Conservation (phyloP, 2,329 filamentous ascomycete genomes). For the Coniella vitis region DNA sequence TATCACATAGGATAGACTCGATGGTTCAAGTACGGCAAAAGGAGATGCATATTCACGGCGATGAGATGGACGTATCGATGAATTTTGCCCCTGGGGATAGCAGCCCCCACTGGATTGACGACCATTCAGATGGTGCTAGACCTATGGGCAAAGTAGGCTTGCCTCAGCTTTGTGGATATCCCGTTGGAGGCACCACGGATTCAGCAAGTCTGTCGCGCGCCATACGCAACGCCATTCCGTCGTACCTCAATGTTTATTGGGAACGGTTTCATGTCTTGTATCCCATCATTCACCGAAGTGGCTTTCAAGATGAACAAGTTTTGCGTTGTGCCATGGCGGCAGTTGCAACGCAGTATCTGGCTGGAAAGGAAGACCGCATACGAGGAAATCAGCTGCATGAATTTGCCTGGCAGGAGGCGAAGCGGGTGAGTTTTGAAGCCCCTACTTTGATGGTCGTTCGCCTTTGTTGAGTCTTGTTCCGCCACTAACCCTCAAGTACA, state of each 20-base stretch:
- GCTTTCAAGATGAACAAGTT: slow-evolving; percentile 38
- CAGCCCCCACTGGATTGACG: slow-evolving; percentile 8
- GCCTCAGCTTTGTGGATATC: slow-evolving; percentile 18
- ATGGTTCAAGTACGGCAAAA: slow-evolving; percentile 35
- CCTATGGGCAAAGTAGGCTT: slow-evolving; percentile 30
- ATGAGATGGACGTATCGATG: slow-evolving; percentile 1
- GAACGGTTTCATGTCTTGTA: slow-evolving; percentile 39
- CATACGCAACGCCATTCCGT: slow-evolving; percentile 37
- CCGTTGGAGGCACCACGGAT: slow-evolving; percentile 18
- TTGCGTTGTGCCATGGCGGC: slow-evolving; percentile 50
- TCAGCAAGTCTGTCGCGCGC: slow-evolving; percentile 28
- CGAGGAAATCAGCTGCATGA: slow-evolving; percentile 45
- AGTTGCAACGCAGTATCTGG: slow-evolving; percentile 45
- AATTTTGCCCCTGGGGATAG: not conserved
- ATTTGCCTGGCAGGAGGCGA: slow-evolving; percentile 42
- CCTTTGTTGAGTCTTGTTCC: not conserved
- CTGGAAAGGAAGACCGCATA: slow-evolving; percentile 41
- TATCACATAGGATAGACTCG: slow-evolving; percentile 31
- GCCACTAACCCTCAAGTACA: slow-evolving; percentile 22
- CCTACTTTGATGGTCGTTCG: too few relatives aligned
- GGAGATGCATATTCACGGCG: slow-evolving; percentile 27
- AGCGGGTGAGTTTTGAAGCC: slow-evolving; percentile 37
- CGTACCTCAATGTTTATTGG: slow-evolving; percentile 49
- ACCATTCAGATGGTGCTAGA: slow-evolving; percentile 16
- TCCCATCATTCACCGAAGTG: slow-evolving; percentile 44